Base-by-base conservation (phyloP, 805 yeast genomes). In the Saturnispora silvae region DNA sequence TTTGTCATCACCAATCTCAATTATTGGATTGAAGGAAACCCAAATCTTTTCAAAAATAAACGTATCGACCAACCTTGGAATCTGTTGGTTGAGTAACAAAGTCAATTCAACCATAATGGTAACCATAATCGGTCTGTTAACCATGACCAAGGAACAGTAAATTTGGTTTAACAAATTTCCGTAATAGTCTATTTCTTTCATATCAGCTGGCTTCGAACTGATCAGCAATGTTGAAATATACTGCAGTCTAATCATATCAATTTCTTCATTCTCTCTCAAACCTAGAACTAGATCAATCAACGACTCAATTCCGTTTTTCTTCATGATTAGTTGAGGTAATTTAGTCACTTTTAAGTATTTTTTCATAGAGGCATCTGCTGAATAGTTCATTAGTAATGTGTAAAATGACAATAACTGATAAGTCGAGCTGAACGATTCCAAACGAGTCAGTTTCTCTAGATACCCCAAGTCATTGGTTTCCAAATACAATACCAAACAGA, bases 221-320 rank as follows among this genome's bases (percentile, higher is more conserved):
- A 80, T 53, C 13, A 89, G 54, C 2, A 84, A 65, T 29, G 67
- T 69, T n/a, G 81, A 72, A 1, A 83, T 81, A 40, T 77, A 71
- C 20, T 73, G 75, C 33, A 83, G 64, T 45, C 75, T 80, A 23
- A 72, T 75, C n/a, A 76, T 56, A 44, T 76, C 77, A 11, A 85
- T 57, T 10, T 74, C 76, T 39, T 80, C 89, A 37, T 68, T 65
- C 29, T 84, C 94, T 40, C 95, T 63, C 19, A 82, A 62, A 0
- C 95, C 95, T 11, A 81, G 62, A 1, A 82, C 65, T 44, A 82
- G 75, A 54, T 89, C 96, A 20, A 86, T 65, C 34, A 89, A 57
- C 2, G 86, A 67, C 20, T 71, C 57, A 2, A 92, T 74, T 0
- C 97, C 96, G 1, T 57, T 54, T 2, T 68, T 55, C 20, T 43